These are phyloP conservation scores for Nepenthes alata DNA, from an alignment of 179 eudicot species.

Conservation along the genomic window DNA sequence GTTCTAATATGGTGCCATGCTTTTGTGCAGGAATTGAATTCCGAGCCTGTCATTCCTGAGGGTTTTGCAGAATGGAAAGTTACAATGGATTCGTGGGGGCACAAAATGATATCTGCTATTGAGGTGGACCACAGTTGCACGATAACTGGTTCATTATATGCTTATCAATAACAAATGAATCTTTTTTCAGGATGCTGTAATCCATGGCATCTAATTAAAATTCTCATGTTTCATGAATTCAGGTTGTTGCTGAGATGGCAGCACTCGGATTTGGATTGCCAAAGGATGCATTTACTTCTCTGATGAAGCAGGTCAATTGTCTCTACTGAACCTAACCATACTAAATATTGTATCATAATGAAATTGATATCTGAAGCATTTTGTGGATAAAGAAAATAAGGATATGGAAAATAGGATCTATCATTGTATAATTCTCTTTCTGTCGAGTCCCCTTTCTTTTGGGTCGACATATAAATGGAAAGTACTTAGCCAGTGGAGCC, in stretches of 20 bases:
- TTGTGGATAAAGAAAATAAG: too few relatives aligned
- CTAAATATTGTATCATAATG: background rate
- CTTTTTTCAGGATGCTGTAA: background rate
- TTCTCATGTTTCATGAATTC: background rate
- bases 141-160: background rate
- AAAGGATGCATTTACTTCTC: conserved; percentile 82
- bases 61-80: conserved; percentile 88
- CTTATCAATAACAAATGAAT: too few relatives aligned
- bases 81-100: conserved; percentile 90
- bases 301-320: conserved; percentile 66
- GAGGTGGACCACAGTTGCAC: conserved; percentile 30
- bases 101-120: conserved; percentile 69
- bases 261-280: conserved; percentile 86
- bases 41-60: conserved; percentile 88
- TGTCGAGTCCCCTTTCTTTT: too few relatives aligned
- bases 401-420: too few relatives aligned
- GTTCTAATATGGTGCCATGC: background rate
- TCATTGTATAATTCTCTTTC: too few relatives aligned
- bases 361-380: too few relatives aligned
- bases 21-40: conserved; percentile 55
- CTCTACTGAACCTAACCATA: background rate
- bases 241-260: conserved; percentile 97
- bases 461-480: too few relatives aligned
- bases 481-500: too few relatives aligned
- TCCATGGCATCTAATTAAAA: background rate